Percentiles rank a stretch among this genome's conserved stretches.
These are phyloP conservation scores for Wallacemonas sp. DNA, from an alignment of 208 protist species.

Conservation along the genomic window DNA sequence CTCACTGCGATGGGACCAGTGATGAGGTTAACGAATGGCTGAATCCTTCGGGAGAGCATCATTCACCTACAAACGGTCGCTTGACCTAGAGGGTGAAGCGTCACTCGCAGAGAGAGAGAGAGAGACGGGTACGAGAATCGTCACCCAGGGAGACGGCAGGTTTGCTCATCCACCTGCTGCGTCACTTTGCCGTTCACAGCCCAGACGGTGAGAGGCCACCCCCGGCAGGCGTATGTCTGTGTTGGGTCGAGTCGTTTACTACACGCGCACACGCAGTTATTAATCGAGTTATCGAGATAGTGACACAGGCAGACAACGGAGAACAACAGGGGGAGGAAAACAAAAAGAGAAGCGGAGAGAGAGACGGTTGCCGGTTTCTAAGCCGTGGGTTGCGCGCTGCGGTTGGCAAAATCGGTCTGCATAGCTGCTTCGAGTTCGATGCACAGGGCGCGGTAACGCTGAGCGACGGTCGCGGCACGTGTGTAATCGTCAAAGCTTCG, in stretches of 20 bases:
- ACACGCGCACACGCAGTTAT: too few relatives aligned
- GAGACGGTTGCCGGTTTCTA: neutral
- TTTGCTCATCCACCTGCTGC: too few relatives aligned
- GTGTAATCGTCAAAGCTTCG: conserved; percentile 28
- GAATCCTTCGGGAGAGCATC: too few relatives aligned
- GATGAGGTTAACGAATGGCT: too few relatives aligned
- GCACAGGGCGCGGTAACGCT: conserved; percentile 47
- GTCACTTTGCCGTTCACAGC: too few relatives aligned
- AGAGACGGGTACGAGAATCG: too few relatives aligned
- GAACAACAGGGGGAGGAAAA: neutral
- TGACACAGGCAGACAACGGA: neutral
- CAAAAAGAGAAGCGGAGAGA: conserved; percentile 14
- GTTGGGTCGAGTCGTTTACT: too few relatives aligned
- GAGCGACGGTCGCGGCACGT: conserved; percentile 37
- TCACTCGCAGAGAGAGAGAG: neutral
- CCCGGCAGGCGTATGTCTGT: too few relatives aligned
- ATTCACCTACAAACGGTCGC: too few relatives aligned
- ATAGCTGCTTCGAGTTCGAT: conserved; percentile 50
- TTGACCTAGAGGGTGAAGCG: too few relatives aligned
- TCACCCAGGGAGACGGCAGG: too few relatives aligned
- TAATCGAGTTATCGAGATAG: neutral
- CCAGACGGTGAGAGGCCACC: neutral
- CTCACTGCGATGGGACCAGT: too few relatives aligned
- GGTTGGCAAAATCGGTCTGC: conserved; percentile 42
- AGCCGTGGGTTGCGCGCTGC: conserved; percentile 19